Conservation (phyloP, 352 stramenopile species). For the Phytophthora crassamura region DNA sequence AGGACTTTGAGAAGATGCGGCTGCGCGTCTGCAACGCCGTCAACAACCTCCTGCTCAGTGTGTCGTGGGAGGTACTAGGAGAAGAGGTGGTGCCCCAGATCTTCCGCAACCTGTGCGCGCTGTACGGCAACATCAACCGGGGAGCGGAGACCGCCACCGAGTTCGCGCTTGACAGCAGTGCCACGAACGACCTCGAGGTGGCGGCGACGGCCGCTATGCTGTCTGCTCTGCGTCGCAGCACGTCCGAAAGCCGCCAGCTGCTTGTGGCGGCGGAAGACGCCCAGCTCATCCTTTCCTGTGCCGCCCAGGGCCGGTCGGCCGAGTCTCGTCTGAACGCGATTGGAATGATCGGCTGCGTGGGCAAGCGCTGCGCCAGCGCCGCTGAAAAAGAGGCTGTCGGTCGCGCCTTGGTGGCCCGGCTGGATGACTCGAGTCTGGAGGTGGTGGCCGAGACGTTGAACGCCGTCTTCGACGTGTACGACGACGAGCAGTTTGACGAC, state of each 20-base stretch:
- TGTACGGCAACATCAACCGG: constrained; percentile 72
- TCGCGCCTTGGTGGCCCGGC: constrained; percentile 56
- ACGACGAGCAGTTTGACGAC: constrained; percentile 81
- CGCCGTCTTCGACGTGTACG: constrained; percentile 88
- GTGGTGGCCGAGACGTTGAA: constrained; percentile 88
- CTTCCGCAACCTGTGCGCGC: constrained; percentile 79
- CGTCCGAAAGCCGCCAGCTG: constrained; percentile 57
- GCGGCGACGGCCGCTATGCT: constrained; percentile 78
- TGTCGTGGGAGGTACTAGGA: constrained; percentile 62
- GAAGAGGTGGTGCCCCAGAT: constrained; percentile 71
- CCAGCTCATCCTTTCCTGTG: constrained; percentile 70
- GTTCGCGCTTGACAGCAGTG: constrained; percentile 43
- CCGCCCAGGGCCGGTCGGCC: constrained; percentile 63
- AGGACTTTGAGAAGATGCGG: constrained; percentile 84
- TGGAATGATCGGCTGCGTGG: constrained; percentile 80
- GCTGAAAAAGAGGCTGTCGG: constrained; percentile 81
- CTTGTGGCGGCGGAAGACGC: constrained; percentile 66
- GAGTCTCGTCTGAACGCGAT: constrained; percentile 82
- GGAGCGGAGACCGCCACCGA: constrained; percentile 45
- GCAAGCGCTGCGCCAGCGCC: constrained; percentile 66
- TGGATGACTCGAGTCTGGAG: constrained; percentile 78
- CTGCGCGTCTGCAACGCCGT: constrained; percentile 82
- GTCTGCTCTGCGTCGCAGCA: constrained; percentile 70
- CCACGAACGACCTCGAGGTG: constrained; percentile 69
- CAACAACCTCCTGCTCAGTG: constrained; percentile 80